Conservation (phyloP, 2,329 filamentous ascomycete genomes). For the Thielaviopsis euricoi region DNA sequence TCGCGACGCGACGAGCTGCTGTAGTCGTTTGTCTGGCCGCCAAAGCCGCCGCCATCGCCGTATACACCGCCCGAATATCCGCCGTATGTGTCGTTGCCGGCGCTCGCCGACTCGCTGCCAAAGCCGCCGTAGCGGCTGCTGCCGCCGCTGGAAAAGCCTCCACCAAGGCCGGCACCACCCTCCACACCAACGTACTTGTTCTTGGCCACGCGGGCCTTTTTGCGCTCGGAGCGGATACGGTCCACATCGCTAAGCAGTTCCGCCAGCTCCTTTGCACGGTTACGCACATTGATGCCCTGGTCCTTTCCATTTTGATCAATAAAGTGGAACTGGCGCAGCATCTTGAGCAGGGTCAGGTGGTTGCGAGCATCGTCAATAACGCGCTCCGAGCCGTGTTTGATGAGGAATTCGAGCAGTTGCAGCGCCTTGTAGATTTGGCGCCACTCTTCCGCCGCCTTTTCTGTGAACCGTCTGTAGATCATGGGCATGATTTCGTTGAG, state of each 20-base stretch:
- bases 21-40: conserved; percentile 59
- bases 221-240: conserved; percentile 61
- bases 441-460: conserved; percentile 97
- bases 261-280: conserved; percentile 85
- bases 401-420: conserved; percentile 87
- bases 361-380: conserved; percentile 95
- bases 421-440: conserved; percentile 97
- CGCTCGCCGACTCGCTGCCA: conserved; percentile 66
- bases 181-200: conserved; percentile 95
- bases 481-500: conserved; percentile 99
- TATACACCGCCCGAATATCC: conserved; percentile 62
- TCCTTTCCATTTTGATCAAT: conserved; percentile 96
- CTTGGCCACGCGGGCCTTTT: conserved; percentile 79
- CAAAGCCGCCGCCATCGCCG: conserved; percentile 89
- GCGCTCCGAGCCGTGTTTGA: conserved; percentile 95
- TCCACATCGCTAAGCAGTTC: conserved; percentile 91
- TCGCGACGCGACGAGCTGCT: conserved; percentile 47
- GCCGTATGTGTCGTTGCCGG: conserved; percentile 41
- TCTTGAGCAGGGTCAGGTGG: conserved; percentile 88
- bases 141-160: conserved; percentile 34
- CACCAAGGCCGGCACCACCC: conserved; percentile 45
- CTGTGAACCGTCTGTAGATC: conserved; percentile 98
- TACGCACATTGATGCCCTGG: conserved; percentile 93
- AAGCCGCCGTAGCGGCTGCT: conserved; percentile 69
- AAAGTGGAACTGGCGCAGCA: conserved; percentile 96